phyloP scores from a whole-genome alignment of 2,329 filamentous ascomycete species.

The Cryphonectria naterciae region DNA sequence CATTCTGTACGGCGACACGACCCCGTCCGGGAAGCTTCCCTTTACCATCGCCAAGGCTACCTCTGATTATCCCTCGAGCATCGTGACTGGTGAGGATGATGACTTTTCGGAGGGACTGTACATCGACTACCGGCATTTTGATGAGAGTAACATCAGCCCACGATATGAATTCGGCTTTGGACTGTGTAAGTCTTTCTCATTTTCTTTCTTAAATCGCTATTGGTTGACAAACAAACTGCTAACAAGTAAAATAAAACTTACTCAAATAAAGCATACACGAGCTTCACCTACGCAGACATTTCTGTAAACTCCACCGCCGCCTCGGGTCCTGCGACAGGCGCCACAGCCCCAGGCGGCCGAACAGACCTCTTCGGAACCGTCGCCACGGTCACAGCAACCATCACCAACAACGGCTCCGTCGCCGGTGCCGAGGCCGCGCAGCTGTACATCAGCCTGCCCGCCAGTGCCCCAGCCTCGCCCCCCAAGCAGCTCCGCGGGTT shows the following conservation, averaged over 20 bases:
- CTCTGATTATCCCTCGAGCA: conserved; percentile 49
- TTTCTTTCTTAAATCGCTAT: too few species aligned
- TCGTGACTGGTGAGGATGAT: conserved; percentile 46
- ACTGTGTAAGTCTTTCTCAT: conserved; percentile 48
- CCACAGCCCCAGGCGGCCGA: conserved; percentile 47
- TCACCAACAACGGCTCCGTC: conserved; percentile 67
- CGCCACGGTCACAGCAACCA: conserved; percentile 57
- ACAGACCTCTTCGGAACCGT: conserved; percentile 51
- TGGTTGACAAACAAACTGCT: too few species aligned
- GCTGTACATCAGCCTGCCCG: conserved; percentile 55
- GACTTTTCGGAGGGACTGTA: conserved; percentile 63
- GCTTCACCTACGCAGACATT: conserved; percentile 63
- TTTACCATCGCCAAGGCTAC: conserved; percentile 56
- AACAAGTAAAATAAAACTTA: too few species aligned
- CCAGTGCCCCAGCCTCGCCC: conserved; percentile 44
- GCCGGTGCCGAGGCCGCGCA: conserved; percentile 70
- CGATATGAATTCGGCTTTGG: conserved; percentile 69
- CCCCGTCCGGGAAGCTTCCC: conserved; percentile 51
- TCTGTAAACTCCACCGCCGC: conserved; percentile 43
- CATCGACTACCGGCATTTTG: conserved; percentile 68
- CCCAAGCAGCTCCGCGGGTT: conserved; percentile 64
- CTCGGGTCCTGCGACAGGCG: conserved; percentile 46
- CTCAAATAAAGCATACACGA: conserved; percentile 62
- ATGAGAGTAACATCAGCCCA: conserved; percentile 58
- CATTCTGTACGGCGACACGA: conserved; percentile 66